These are phyloP conservation scores for Closterium sp. DNA, from an alignment of 139 green algal species.

Conservation along the genomic window DNA sequence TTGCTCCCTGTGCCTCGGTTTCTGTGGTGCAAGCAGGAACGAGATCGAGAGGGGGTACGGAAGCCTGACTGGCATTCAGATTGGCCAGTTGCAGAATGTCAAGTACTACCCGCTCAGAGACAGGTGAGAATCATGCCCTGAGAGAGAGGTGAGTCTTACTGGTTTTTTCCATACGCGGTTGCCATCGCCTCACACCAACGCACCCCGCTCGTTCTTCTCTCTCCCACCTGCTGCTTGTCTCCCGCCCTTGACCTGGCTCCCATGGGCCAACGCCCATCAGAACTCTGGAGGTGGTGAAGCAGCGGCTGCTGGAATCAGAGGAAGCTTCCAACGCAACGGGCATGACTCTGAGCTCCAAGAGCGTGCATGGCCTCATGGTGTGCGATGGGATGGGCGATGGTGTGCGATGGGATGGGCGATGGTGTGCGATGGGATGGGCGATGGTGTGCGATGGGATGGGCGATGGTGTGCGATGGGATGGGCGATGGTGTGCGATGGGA, in stretches of 20 bases:
- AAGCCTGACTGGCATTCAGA: background rate
- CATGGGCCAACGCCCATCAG: background rate
- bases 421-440: no score
- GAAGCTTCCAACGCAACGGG: background rate
- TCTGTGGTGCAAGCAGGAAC: background rate
- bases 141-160: no score
- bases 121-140: background rate
- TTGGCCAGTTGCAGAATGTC: slow-evolving; percentile 5
- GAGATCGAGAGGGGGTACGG: background rate
- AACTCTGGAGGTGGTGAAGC: background rate
- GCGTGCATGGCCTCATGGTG: background rate
- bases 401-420: no score
- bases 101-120: background rate
- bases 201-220: background rate
- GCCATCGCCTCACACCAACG: no score
- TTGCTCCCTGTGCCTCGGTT: background rate
- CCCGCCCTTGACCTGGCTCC: no score
- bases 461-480: no score
- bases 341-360: background rate
- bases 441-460: no score
- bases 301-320: background rate
- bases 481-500: no score
- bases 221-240: background rate
- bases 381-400: no score
- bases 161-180: no score